Evolutionary conservation across 2,329 filamentous ascomycete genomes (phyloP).

Genomic region (Biscogniauxia mediterranea): DNA sequence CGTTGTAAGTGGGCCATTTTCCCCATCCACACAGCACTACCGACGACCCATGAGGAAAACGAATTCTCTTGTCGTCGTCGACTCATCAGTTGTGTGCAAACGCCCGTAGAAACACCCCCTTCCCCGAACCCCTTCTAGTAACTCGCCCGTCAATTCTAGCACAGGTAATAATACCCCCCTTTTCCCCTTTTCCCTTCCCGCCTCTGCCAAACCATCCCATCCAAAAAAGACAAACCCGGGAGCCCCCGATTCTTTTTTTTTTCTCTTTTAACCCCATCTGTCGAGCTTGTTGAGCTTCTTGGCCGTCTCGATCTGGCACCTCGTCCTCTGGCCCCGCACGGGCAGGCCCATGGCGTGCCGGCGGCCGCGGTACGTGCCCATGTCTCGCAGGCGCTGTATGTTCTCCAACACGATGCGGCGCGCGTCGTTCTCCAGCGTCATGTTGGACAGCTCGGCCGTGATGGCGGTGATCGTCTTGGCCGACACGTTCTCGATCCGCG

Average conservation of each 20-base stretch:
- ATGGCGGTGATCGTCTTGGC: slow-evolving; percentile 77
- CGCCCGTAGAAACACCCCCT: not conserved
- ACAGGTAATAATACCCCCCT: not conserved
- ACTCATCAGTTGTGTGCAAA: not conserved
- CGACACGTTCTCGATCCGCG: slow-evolving; percentile 71
- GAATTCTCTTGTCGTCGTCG: not conserved
- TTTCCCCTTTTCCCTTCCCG: too few species aligned
- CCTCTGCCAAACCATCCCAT: too few species aligned
- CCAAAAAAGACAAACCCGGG: too few species aligned
- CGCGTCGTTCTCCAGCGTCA: slow-evolving; percentile 93
- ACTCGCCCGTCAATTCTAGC: too few species aligned
- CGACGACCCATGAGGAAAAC: not conserved
- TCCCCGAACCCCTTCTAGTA: too few species aligned
- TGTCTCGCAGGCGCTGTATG: slow-evolving; percentile 82
- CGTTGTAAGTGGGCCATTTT: not conserved
- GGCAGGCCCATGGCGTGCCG: slow-evolving; percentile 91
- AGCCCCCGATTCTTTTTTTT: not conserved
- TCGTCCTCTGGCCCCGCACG: slow-evolving; percentile 85
- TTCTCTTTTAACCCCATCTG: slow-evolving; percentile 28
- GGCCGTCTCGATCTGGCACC: slow-evolving; percentile 65
- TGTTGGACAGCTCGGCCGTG: slow-evolving; percentile 79
- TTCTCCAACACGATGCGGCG: slow-evolving; percentile 77
- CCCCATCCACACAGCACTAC: not conserved
- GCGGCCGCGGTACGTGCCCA: slow-evolving; percentile 84
- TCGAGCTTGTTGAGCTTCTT: slow-evolving; percentile 62